Base-by-base conservation (phyloP, 148 eudicot genomes). In the Chenopodium quinoa region DNA sequence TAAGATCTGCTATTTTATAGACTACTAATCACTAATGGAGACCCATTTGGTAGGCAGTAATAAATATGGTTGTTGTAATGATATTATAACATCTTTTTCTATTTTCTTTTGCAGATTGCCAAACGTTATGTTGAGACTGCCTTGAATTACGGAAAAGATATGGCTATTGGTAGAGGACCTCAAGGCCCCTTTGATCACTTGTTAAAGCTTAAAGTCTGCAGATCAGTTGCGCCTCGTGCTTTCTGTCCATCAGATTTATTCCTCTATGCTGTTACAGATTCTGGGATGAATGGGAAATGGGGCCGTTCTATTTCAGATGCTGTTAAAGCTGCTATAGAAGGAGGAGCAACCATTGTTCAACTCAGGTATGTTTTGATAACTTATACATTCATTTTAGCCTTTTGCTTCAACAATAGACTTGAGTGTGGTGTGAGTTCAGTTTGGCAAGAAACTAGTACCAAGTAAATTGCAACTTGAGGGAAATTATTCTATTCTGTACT, bases 221-320 rank as follows among this genome's bases (percentile, higher is more conserved):
- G 80, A 70, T 74, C 85, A 68, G 62, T 77, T 75, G 78, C 83
- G 71, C 90, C 63, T 25, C 87, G 70, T 47, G 72, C 78, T 40
- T 93, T 95, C 82, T 81, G 81, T 78, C 97, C 97, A 52, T 79
- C 82, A 73, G 89, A 88, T 80, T 91, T 95, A 80, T 90, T 93
- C 79, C 86, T 95, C 37, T 95, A 93, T 85, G 98, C 98, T 81
- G 97, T 95, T 71, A 93, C 98, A n/a, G 98, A 95, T 87, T 92
- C 97, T n/a, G 86, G 93, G 83, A 95, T 95, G 98, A 95, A 92
- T 79, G 82, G 85, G 75, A 91, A 89, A 77, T 93, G 98, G 98
- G 94, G 93, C 25, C 97, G 90, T 82, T 89, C 97, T 70, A 91
- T 92, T 14, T 79, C 83, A 23, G 93, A 91, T 88, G 98, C 96